Evolutionary conservation across 495 filamentous ascomycete species (phyloP).

Genomic region (Penicillium samsonianum): DNA sequence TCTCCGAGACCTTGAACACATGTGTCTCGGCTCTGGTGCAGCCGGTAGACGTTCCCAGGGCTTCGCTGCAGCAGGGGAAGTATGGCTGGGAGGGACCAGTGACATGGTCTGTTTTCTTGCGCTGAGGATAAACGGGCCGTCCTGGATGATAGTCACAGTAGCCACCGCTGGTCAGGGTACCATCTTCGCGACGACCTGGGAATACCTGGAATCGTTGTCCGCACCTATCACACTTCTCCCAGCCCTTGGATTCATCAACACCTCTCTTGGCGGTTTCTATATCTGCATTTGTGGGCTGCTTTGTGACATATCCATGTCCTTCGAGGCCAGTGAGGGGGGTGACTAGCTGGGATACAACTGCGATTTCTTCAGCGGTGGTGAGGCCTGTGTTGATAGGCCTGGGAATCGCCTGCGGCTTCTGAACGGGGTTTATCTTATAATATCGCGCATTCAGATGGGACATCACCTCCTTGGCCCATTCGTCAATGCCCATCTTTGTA

Average conservation of each 20-base stretch:
- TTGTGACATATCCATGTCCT: conserved; percentile 72
- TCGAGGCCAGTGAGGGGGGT: conserved; percentile 61
- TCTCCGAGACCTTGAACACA: conserved; percentile 82
- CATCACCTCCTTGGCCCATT: conserved; percentile 61
- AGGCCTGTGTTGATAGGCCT: conserved; percentile 65
- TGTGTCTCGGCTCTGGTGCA: conserved; percentile 71
- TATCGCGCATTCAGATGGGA: conserved; percentile 45
- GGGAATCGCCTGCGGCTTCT: conserved; percentile 24
- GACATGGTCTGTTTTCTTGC: conserved; percentile 48
- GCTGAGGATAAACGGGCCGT: conserved; percentile 55
- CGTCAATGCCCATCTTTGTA: conserved; percentile 65
- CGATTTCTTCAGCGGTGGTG: conserved; percentile 64
- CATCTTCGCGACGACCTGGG: conserved; percentile 81
- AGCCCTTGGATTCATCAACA: conserved; percentile 65
- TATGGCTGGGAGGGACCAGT: conserved; percentile 52
- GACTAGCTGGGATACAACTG: conserved; percentile 58
- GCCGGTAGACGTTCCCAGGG: conserved; percentile 66
- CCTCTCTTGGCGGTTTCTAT: conserved; percentile 63
- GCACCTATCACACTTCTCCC: conserved; percentile 89
- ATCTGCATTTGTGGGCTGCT: conserved; percentile 59
- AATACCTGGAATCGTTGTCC: conserved; percentile 86
- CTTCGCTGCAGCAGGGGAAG: conserved; percentile 77
- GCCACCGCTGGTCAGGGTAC: conserved; percentile 73
- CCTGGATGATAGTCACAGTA: conserved; percentile 77
- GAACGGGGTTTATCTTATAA: conserved; percentile 38